These are phyloP conservation scores for Creolimax fragrantissima DNA, from an alignment of 78 protist species.

Conservation along the genomic window DNA sequence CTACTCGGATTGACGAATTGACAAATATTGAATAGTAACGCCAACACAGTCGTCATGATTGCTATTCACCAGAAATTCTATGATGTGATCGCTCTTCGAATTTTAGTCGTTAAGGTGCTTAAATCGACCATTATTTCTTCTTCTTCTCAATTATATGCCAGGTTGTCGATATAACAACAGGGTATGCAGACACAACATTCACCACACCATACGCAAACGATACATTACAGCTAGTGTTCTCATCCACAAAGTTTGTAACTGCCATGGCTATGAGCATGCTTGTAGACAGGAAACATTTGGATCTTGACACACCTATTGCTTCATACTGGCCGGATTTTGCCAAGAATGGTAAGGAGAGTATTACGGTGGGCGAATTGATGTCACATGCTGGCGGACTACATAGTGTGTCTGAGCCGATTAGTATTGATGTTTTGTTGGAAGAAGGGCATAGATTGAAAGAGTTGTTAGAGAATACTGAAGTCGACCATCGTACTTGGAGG, in stretches of 20 bases:
- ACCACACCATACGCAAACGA: not conserved
- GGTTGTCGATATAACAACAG: not conserved
- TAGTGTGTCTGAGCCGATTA: not conserved
- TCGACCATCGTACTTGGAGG: not conserved
- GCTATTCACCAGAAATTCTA: no score
- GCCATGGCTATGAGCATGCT: not conserved
- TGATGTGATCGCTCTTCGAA: no score
- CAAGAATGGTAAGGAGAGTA: not conserved
- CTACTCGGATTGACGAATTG: no score
- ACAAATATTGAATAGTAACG: no score
- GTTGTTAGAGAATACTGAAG: not conserved
- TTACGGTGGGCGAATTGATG: not conserved
- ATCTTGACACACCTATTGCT: not conserved
- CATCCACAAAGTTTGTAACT: not conserved
- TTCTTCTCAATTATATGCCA: no score
- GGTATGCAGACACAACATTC: not conserved
- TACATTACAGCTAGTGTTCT: not conserved
- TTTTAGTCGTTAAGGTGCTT: no score
- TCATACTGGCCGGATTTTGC: conserved; percentile 19
- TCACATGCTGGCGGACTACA: not conserved
- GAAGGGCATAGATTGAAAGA: not conserved
- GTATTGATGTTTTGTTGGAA: not conserved
- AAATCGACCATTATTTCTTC: no score
- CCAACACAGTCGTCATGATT: no score
- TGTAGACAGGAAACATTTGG: not conserved